A percentile compares a stretch with the other conserved stretches of the same genome.
phyloP scores from a whole-genome alignment of 352 stramenopile genomes.

The Globisporangium apiculatum region DNA sequence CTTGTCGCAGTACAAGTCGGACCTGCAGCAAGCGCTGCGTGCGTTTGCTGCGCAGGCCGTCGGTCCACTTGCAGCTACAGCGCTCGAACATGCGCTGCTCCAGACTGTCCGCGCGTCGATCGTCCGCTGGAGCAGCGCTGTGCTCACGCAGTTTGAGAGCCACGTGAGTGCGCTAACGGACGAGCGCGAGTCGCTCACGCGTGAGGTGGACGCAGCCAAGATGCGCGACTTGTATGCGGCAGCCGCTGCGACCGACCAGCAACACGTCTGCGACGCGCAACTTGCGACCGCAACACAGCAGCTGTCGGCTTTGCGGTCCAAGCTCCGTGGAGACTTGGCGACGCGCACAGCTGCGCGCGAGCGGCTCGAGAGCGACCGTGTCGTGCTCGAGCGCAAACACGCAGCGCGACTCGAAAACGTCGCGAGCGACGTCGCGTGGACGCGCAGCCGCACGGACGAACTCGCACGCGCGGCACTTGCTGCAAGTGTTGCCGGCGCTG shows the following conservation, averaged over 20 bases:
- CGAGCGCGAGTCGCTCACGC: constrained; percentile 22
- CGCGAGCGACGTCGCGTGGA: constrained; percentile 48
- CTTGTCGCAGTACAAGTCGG: constrained; percentile 54
- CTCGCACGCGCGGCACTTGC: constrained; percentile 27
- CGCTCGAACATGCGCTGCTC: constrained; percentile 28
- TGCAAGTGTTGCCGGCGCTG: constrained; percentile 16
- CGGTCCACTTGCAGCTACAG: constrained; percentile 18
- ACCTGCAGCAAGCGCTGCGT: constrained; percentile 31
- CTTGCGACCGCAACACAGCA: constrained; percentile 39
- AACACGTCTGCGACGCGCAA: constrained; percentile 35
- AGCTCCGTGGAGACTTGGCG: constrained; percentile 36
- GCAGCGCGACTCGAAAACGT: constrained; percentile 38
- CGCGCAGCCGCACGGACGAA: constrained; percentile 39
- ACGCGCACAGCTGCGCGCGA: constrained; percentile 40
- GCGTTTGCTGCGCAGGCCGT: constrained; percentile 27
- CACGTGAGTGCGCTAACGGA: constrained; percentile 25
- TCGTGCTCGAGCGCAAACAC: constrained; percentile 58
- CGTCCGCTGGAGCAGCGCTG: constrained; percentile 30
- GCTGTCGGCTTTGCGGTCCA: constrained; percentile 39
- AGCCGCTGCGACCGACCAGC: constrained; percentile 36
- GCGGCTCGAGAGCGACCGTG: constrained; percentile 29
- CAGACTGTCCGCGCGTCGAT: constrained; percentile 34
- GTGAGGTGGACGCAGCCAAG: constrained; percentile 16
- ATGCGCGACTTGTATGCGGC: constrained; percentile 20
- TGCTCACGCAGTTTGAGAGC: constrained; percentile 43